Conservation (phyloP, 164 flowering plant species). For the Nymphaea colorata region DNA sequence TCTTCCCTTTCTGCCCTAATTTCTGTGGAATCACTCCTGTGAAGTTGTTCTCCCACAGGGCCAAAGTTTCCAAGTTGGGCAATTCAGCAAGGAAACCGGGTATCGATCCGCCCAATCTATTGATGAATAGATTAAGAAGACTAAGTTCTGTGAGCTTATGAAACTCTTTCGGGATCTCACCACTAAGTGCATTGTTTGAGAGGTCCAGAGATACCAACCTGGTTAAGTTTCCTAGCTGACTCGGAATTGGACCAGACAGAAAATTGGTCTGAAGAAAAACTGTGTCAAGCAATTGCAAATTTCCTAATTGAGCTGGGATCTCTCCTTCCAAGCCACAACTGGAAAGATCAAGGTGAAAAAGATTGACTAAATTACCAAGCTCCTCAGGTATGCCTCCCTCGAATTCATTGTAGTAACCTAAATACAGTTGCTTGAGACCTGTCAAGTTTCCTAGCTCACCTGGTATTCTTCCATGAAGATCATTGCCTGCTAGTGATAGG, state of each 20-base stretch:
- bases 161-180: conserved; percentile 73
- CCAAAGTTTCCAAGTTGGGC: conserved; percentile 43
- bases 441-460: conserved; percentile 72
- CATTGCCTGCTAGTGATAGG: conserved; percentile 61
- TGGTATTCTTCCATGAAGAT: conserved; percentile 66
- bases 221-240: conserved; percentile 59
- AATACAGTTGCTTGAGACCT: conserved; percentile 43
- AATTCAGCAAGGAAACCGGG: conserved; percentile 72
- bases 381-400: conserved; percentile 83
- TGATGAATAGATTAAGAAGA: conserved; percentile 80
- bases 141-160: conserved; percentile 33
- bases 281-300: conserved; percentile 48
- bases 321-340: conserved; percentile 56
- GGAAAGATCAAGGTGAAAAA: conserved; percentile 59
- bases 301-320: conserved; percentile 67
- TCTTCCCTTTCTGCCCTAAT: conserved; percentile 58
- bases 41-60: conserved; percentile 88
- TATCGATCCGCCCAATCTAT: conserved; percentile 73
- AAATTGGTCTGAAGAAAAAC: conserved; percentile 56
- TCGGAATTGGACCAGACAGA: conserved; percentile 65
- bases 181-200: conserved; percentile 67
- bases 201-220: conserved; percentile 62
- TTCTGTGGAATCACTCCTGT: conserved; percentile 73
- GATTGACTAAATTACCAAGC: conserved; percentile 52
- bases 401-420: conserved; percentile 66